Conservation (phyloP, 106 monocot species). For the Acorus calamus region DNA sequence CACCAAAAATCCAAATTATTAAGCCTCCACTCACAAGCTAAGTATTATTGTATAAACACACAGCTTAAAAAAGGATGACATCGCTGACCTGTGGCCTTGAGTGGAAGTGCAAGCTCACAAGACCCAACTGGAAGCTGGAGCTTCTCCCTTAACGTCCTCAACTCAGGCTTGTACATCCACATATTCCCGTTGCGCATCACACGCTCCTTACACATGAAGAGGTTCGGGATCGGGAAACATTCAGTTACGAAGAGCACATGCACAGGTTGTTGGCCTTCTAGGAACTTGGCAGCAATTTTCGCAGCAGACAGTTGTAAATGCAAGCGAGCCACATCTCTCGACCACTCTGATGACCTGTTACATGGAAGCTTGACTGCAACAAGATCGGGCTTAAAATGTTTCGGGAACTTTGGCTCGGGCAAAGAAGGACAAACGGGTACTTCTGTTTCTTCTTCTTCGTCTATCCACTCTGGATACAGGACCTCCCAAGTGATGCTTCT, state of each 20-base stretch:
- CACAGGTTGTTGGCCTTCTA: slow-evolving; percentile 10
- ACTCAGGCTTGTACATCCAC: slow-evolving; percentile 68
- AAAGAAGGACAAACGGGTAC: slow-evolving; percentile 58
- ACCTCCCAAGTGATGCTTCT: slow-evolving; percentile 59
- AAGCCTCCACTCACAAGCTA: not conserved
- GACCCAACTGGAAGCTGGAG: slow-evolving; percentile 63
- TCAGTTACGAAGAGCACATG: slow-evolving; percentile 63
- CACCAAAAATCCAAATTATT: no score
- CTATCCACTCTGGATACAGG: slow-evolving; percentile 95
- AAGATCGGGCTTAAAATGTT: slow-evolving; percentile 25
- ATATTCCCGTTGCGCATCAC: slow-evolving; percentile 34
- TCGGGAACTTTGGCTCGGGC: slow-evolving; percentile 39
- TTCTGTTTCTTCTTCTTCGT: slow-evolving; percentile 73
- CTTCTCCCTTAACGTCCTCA: slow-evolving; percentile 36
- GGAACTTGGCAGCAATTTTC: slow-evolving; percentile 32
- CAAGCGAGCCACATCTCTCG: slow-evolving; percentile 69
- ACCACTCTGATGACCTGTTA: slow-evolving; percentile 39
- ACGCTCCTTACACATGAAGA: slow-evolving; percentile 62
- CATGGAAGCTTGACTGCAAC: slow-evolving; percentile 91
- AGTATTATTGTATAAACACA: not conserved
- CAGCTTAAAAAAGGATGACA: not conserved
- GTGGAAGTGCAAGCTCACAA: slow-evolving; percentile 56
- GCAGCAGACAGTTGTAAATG: slow-evolving; percentile 80
- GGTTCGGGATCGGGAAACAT: slow-evolving; percentile 74
- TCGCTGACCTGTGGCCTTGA: slow-evolving; percentile 33